Base-by-base conservation (phyloP, 2,329 filamentous ascomycete genomes). In the Neonectria sp. region DNA sequence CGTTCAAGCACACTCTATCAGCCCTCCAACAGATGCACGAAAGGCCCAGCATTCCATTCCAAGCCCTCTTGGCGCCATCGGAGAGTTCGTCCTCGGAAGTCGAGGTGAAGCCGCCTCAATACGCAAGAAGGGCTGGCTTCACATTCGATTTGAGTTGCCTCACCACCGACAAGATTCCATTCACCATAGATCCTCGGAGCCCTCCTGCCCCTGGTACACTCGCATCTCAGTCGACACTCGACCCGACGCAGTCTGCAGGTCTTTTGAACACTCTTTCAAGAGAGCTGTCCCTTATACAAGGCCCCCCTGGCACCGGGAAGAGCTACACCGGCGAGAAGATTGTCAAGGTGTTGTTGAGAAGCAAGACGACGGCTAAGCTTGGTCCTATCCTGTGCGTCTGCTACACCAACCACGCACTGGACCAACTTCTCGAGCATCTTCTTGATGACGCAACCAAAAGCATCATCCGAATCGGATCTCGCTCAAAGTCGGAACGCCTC, bases 251-350 rank as follows among this genome's bases (percentile, higher is more conserved):
- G 63, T 85, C 85, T 6, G 68, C 69, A 2, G 88, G 89, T 0
- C 75, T 92, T 0, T 69, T 90, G 0, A 79, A 83, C 6, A 84
- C 88, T 2, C 78, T 93, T 0, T 84, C 81, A 0, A 82, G 84
- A 0, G 83, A 84, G 35, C 79, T 91, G 21, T 86, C 89, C 1
- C 82, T 92, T 3, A 90, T 92, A 11, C 90, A 93, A 79, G 91
- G 91, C 0, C 91, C 91, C 0, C 91, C 91, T 0, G 91, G 91
- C 0, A 93, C 91, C 0, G 91, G 91, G 0, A 93, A 93, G 74
- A 87, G 84, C 1, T 92, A 86, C 70, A 82, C 87, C 0, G 90
- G 90, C 1, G 83, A 89, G 1, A 82, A 86, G 40, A 73, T 92
- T 6, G 84, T 91, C 62, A 85, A 86, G 63, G 81, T 84, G 0